A percentile compares a stretch with the other conserved stretches of the same genome.
Evolutionary conservation across 2,329 filamentous ascomycete genomes (phyloP).

Genomic region (Sporothrix globosa): DNA sequence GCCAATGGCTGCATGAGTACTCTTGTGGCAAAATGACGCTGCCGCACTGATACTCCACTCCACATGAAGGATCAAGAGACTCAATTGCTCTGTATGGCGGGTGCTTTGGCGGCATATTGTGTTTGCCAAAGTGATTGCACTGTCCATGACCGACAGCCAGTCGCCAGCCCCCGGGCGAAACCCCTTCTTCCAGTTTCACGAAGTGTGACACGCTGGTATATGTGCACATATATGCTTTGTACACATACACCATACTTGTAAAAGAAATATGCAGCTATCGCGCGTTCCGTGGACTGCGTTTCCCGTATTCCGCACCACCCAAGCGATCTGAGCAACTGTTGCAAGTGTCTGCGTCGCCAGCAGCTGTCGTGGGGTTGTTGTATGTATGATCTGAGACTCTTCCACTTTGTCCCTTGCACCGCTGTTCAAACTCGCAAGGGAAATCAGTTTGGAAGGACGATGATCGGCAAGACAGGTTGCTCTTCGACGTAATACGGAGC

Average conservation of each 20-base stretch:
- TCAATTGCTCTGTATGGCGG: not conserved
- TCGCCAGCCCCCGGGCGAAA: conserved; percentile 10
- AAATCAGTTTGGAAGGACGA: conserved; percentile 1
- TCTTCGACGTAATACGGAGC: not conserved
- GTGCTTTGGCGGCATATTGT: not conserved
- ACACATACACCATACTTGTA: not conserved
- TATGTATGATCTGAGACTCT: not conserved
- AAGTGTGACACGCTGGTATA: not conserved
- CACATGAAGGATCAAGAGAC: not conserved
- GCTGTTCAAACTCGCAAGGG: conserved; percentile 19
- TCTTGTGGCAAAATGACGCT: conserved; percentile 4
- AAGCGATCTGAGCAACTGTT: not conserved
- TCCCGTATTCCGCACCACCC: not conserved
- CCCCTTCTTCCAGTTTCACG: not conserved
- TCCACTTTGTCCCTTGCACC: conserved; percentile 1
- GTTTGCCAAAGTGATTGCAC: not conserved
- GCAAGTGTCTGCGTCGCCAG: not conserved
- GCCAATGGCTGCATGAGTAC: conserved; percentile 19
- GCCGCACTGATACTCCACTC: conserved; percentile 1
- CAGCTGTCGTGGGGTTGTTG: no score
- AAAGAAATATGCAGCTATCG: not conserved
- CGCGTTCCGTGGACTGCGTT: conserved; percentile 4
- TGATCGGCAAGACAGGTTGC: not conserved
- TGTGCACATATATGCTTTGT: conserved; percentile 1
- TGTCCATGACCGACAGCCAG: not conserved